Conservation (phyloP, 352 stramenopile genomes). For the Thalassiosira hispida region DNA sequence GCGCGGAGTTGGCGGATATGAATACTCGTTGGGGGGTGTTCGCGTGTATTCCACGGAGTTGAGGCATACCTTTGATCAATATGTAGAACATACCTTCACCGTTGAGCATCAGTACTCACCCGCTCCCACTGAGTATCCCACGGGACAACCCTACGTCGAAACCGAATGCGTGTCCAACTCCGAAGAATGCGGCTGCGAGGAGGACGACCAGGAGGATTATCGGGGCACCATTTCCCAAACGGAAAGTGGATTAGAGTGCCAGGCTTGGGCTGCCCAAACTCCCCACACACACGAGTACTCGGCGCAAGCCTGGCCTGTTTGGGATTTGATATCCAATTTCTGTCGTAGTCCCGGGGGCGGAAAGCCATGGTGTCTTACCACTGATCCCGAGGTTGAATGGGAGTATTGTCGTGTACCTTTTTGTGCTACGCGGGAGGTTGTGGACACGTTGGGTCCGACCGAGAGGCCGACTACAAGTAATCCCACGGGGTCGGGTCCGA, state of each 20-base stretch:
- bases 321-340: constrained; percentile 32
- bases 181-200: constrained; percentile 10
- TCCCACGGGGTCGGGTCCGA: no score
- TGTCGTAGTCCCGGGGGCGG: constrained; percentile 37
- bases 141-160: neutral
- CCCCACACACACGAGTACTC: constrained; percentile 6
- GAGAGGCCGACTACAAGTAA: no score
- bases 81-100: constrained; percentile 54
- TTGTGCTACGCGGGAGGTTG: constrained; percentile 11
- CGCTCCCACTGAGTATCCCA: constrained; percentile 12
- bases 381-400: constrained; percentile 36
- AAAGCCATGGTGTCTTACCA: constrained; percentile 43
- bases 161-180: constrained; percentile 1
- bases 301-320: neutral
- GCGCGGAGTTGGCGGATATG: constrained; percentile 47
- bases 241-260: constrained; percentile 5
- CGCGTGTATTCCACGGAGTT: constrained; percentile 35
- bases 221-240: constrained; percentile 16
- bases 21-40: constrained; percentile 32
- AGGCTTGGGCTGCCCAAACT: constrained; percentile 2
- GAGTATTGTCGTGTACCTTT: constrained; percentile 41
- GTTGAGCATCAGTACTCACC: constrained; percentile 28
- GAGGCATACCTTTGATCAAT: constrained; percentile 48
- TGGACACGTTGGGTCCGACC: constrained; percentile 3
- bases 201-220: constrained; percentile 34